Conservation (phyloP, 192 early-diverging fungal species). For the Mortierella hygrophila region DNA sequence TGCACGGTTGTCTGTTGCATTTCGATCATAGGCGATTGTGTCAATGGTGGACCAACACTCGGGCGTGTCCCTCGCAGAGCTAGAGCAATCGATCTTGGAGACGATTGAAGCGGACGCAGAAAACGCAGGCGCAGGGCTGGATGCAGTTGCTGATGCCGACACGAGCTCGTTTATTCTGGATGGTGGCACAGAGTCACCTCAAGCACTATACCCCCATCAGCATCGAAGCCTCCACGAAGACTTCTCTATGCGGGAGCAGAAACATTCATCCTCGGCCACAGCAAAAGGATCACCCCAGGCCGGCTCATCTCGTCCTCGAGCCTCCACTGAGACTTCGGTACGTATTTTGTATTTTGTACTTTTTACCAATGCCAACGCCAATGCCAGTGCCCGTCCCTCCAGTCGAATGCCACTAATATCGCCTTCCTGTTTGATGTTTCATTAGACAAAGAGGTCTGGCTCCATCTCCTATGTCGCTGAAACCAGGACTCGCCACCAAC, state of each 20-base stretch:
- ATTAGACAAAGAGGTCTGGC: constrained; percentile 16
- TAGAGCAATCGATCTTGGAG: constrained; percentile 45
- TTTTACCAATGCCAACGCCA: neutral
- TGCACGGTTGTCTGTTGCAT: neutral
- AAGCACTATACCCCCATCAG: neutral
- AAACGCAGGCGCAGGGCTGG: constrained; percentile 18
- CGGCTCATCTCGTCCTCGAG: constrained; percentile 26
- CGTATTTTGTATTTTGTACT: neutral
- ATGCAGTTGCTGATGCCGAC: constrained; percentile 32
- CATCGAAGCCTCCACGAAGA: constrained; percentile 3
- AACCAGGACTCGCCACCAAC: neutral
- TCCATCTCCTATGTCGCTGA: neutral
- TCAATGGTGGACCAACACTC: constrained; percentile 55
- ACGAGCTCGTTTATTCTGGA: constrained; percentile 53
- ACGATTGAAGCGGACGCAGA: constrained; percentile 50
- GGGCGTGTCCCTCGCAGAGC: constrained; percentile 33
- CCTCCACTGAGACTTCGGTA: constrained; percentile 29
- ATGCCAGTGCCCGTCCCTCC: neutral
- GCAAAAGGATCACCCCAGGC: constrained; percentile 6
- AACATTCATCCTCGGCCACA: neutral
- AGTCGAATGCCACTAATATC: neutral
- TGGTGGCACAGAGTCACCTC: constrained; percentile 13
- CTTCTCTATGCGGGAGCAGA: neutral
- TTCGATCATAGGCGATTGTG: constrained; percentile 32
- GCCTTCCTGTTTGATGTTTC: neutral